These are phyloP conservation scores for Zymoseptoria tritici DNA, from an alignment of 2,329 filamentous ascomycete genomes.

Conservation along the genomic window DNA sequence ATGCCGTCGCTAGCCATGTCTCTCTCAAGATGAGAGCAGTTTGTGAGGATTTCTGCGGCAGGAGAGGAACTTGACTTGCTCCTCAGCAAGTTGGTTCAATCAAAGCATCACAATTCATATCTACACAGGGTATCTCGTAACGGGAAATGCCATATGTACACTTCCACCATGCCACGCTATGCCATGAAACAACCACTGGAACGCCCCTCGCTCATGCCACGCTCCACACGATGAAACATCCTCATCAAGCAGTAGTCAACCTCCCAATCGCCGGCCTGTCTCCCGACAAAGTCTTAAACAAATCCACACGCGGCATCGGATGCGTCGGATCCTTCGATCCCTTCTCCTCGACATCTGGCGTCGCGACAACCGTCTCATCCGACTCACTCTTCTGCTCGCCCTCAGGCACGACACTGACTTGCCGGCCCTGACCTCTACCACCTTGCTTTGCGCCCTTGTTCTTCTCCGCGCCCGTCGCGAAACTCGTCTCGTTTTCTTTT, in stretches of 20 bases:
- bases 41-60: too few species aligned
- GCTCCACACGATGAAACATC: not conserved
- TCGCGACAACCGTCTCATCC: not conserved
- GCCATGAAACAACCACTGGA: too few species aligned
- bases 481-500: conserved; percentile 9
- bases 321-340: not conserved
- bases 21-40: not conserved
- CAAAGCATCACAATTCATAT: too few species aligned
- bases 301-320: not conserved
- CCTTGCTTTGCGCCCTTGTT: not conserved
- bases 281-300: not conserved
- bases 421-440: not conserved
- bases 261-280: not conserved
- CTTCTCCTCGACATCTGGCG: not conserved
- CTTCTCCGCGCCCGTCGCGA: not conserved
- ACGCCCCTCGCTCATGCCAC: not conserved
- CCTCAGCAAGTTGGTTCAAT: too few species aligned
- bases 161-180: too few species aligned
- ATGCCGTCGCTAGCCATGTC: not conserved
- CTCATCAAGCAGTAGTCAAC: not conserved
- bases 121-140: not conserved
- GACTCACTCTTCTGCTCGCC: not conserved
- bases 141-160: too few species aligned
- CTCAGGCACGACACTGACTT: not conserved
- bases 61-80: too few species aligned